Conservation (phyloP, 2,329 filamentous ascomycete species). For the Gyromitra esculenta region DNA sequence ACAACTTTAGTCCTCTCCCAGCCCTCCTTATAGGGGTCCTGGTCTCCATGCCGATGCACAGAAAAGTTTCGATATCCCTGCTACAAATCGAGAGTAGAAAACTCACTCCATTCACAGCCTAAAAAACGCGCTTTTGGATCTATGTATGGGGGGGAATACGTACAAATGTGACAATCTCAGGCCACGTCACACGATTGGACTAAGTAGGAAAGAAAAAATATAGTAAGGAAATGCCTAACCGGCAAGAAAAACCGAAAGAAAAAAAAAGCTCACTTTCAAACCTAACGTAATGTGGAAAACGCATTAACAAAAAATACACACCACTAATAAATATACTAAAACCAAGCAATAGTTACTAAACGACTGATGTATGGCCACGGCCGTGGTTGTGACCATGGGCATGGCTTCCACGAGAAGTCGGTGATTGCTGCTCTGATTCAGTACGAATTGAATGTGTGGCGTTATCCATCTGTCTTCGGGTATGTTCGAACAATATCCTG, state of each 20-base stretch:
- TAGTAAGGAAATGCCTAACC: constrained; percentile 13
- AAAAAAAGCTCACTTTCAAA: constrained; percentile 12
- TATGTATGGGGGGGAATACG: constrained; percentile 29
- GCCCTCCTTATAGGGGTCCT: not conserved
- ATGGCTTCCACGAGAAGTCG: constrained; percentile 17
- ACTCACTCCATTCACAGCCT: constrained; percentile 19
- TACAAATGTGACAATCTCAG: constrained; percentile 12
- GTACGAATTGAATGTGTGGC: constrained; percentile 41
- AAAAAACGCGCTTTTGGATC: constrained; percentile 25
- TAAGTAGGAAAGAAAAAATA: not conserved
- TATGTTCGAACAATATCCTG: constrained; percentile 54
- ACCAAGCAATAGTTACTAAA: not conserved
- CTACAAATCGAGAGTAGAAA: not conserved
- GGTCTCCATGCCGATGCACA: constrained; percentile 24
- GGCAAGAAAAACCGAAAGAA: constrained; percentile 13
- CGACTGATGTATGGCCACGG: constrained; percentile 32
- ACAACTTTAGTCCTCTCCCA: constrained; percentile 13
- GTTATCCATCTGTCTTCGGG: constrained; percentile 52
- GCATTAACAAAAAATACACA: constrained; percentile 25
- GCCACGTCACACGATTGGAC: constrained; percentile 11
- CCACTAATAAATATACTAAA: constrained; percentile 31
- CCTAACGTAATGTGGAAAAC: constrained; percentile 13
- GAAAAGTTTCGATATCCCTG: constrained; percentile 20
- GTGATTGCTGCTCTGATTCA: constrained; percentile 16
- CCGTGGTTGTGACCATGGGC: constrained; percentile 1